Base-by-base conservation (phyloP, 345 rosid species). In the Kandelia obovata region DNA sequence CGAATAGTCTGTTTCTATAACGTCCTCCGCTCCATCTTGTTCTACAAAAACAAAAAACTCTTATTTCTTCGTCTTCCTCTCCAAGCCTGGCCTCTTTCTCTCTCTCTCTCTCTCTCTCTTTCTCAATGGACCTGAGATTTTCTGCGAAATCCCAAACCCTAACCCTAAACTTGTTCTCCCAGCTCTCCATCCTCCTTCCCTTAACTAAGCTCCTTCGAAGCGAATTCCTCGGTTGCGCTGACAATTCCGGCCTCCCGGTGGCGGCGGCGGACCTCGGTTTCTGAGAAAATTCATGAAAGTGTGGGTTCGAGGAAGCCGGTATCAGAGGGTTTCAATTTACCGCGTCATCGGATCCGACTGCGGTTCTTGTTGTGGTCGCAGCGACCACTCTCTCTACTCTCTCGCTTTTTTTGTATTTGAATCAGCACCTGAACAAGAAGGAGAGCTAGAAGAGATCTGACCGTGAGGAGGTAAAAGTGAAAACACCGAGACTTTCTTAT, bases 331-430 rank as follows among this genome's bases (percentile, higher is more conserved):
- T 43, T 59, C 78, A 23, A 74, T 80, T 80, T 70, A 76, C 70
- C 65, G 91, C 94, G 61, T 90, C 96, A 56, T 3, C 85, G 9
- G 77, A 72, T 62, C 64, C 89, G 28, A 77, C 80, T 69, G 71
- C 83, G 46, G 71, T 77, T 61, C 74, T 88, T 31, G 61, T 85
- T n/a, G 80, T 82, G 27, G 88, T 86, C 1, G 89, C 91, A 63
- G 87, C 87, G 7, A 80, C 88, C 31, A 72, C 94, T 1, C 68
- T 91, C 61, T 83, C 93, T 16, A 91, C 92, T 43, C 53, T 87
- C 25, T 81, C 88, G 20, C 43, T 88, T 28, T 28, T 28, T 28
- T 83, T 88, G 67, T 88, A 77, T 73, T 83, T 80, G 28, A 78
- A 88, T 60, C 77, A 56, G 51, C 61, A 71, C 62, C 0, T 69